A percentile compares a stretch with the other conserved stretches of the same genome.
Evolutionary conservation across 2,329 filamentous ascomycete species (phyloP).

Genomic region (Harringtonia aguacate): DNA sequence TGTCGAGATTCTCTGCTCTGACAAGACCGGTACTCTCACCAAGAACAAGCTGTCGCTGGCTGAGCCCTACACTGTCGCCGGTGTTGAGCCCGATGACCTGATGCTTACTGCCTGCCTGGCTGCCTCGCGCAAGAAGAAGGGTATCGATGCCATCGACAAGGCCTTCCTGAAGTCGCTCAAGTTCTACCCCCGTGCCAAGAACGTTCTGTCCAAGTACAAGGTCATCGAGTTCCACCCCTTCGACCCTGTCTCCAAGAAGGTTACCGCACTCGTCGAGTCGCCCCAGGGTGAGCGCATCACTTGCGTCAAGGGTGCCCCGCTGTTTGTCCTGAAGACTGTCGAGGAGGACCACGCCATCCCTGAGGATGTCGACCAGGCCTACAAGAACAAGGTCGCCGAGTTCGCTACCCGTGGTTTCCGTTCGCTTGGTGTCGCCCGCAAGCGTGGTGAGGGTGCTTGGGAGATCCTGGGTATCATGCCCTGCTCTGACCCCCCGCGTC

Average conservation of each 20-base stretch:
- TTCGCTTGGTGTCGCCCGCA: slow-evolving; percentile 85
- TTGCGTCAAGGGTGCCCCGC: slow-evolving; percentile 85
- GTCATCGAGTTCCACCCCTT: slow-evolving; percentile 80
- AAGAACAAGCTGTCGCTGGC: slow-evolving; percentile 88
- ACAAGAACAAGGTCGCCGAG: slow-evolving; percentile 88
- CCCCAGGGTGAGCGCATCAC: slow-evolving; percentile 74
- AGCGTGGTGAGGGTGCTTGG: slow-evolving; percentile 71
- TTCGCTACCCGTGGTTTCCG: slow-evolving; percentile 90
- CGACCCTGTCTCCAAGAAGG: slow-evolving; percentile 90
- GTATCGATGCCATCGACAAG: slow-evolving; percentile 91
- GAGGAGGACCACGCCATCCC: slow-evolving; percentile 75
- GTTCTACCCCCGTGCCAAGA: slow-evolving; percentile 74
- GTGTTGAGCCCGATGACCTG: slow-evolving; percentile 76
- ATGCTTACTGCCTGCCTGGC: slow-evolving; percentile 89
- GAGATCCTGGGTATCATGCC: slow-evolving; percentile 94
- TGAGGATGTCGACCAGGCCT: slow-evolving; percentile 66
- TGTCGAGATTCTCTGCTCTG: slow-evolving; percentile 88
- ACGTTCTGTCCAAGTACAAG: slow-evolving; percentile 71
- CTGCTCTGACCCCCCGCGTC: slow-evolving; percentile 81
- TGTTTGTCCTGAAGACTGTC: slow-evolving; percentile 79
- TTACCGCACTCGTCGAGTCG: slow-evolving; percentile 72
- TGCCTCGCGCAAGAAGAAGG: slow-evolving; percentile 89
- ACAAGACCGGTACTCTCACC: slow-evolving; percentile 88
- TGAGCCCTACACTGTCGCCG: slow-evolving; percentile 73
- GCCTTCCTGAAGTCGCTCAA: slow-evolving; percentile 81